phyloP scores from a whole-genome alignment of 1,284 basidiomycete genomes.

The Porodaedalea pini region DNA sequence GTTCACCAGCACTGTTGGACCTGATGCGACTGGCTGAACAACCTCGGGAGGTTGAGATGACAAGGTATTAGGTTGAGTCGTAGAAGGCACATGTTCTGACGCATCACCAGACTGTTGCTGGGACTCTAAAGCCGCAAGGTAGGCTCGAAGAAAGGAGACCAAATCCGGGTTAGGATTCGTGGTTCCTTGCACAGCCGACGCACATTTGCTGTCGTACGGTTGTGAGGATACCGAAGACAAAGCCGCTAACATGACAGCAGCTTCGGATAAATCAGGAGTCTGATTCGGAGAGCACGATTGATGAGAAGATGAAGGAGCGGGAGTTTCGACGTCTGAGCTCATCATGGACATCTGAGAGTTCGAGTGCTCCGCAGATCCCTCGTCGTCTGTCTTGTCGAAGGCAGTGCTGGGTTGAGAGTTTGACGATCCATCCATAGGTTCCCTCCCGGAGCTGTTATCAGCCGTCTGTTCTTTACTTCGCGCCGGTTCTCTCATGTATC shows the following conservation, averaged over 20 bases:
- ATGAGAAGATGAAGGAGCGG: conserved; percentile 5
- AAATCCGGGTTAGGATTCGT: conserved; percentile 9
- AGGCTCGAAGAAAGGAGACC: conserved; percentile 13
- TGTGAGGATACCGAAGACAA: conserved; percentile 15
- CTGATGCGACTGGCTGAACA: background rate
- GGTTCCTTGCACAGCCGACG: background rate
- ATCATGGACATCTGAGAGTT: conserved; percentile 1
- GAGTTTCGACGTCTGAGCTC: background rate
- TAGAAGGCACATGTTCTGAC: background rate
- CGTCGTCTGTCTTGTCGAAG: background rate
- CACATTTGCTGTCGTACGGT: background rate
- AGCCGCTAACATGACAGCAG: conserved; percentile 18
- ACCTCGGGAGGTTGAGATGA: background rate
- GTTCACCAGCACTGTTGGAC: background rate
- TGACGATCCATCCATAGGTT: background rate
- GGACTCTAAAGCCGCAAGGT: conserved; percentile 11
- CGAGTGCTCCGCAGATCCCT: background rate
- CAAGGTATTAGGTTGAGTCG: background rate
- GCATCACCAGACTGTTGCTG: conserved; percentile 3
- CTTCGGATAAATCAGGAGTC: conserved; percentile 7
- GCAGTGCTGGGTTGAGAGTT: background rate
- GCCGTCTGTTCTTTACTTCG: background rate
- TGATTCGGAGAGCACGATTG: background rate
- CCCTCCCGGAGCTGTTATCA: background rate
- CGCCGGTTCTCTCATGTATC: background rate